A percentile compares a stretch with the other conserved stretches of the same genome.
phyloP scores from a whole-genome alignment of 2,329 filamentous ascomycete genomes.

The Nemania diffusa region DNA sequence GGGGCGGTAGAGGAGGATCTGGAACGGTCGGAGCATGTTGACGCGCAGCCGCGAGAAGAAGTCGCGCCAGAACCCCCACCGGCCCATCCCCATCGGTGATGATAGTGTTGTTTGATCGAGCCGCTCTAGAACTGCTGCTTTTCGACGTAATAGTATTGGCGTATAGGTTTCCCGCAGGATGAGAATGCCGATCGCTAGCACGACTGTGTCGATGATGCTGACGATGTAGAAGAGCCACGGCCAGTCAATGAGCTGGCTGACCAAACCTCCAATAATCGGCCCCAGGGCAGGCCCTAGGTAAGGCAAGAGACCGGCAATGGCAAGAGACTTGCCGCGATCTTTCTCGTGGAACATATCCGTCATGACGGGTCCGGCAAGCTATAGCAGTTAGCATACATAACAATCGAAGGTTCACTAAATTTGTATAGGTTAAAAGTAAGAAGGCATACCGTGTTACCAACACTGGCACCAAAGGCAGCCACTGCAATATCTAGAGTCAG shows the following conservation, averaged over 20 bases:
- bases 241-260: conserved; percentile 71
- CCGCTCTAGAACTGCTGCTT: conserved; percentile 58
- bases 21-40: conserved; percentile 56
- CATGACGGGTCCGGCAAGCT: conserved; percentile 51
- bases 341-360: conserved; percentile 52
- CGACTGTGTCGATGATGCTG: conserved; percentile 65
- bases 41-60: conserved; percentile 47
- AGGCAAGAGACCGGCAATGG: conserved; percentile 48
- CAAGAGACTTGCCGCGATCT: conserved; percentile 52
- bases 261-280: conserved; percentile 73
- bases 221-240: conserved; percentile 77
- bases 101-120: conserved; percentile 29
- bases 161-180: conserved; percentile 73
- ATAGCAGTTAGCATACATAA: background rate
- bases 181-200: conserved; percentile 64
- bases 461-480: conserved; percentile 45
- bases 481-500: conserved; percentile 5
- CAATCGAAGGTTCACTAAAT: background rate
- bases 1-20: conserved; percentile 58
- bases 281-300: conserved; percentile 72
- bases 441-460: conserved; percentile 41
- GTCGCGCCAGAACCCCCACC: conserved; percentile 34
- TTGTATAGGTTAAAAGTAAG: too few species aligned
- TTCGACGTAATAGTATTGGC: conserved; percentile 67
- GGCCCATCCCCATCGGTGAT: conserved; percentile 17